Evolutionary conservation across 2,329 filamentous ascomycete species (phyloP), one percentile per base, ranked within the genome.

Genomic region (Mycosphaerella arachidis): DNA sequence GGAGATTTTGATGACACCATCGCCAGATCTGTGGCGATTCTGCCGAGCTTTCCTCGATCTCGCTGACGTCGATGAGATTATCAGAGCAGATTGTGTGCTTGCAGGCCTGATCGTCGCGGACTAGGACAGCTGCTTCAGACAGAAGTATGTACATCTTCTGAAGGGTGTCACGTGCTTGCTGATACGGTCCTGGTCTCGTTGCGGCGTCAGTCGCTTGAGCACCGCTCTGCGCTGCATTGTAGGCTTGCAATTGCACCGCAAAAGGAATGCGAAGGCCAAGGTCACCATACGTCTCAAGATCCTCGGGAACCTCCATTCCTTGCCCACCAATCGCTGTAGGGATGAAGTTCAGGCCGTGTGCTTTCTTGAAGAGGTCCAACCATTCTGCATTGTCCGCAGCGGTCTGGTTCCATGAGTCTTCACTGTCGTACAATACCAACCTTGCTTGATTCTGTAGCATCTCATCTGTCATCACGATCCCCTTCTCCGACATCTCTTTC

Each of bases 281-380:
- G 56, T 74, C 72, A 16, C 65, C 65, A 48, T 74, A 75, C 5
- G 69, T 65, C 40, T 61, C 63, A 27, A 74, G 62, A 51, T 74
- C 73, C 48, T 73, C 72, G 1, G 72, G 73, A 1, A 74, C 63
- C 13, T 70, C 61, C 13, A 55, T 50, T 10, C 71, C 72, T 55
- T 67, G 61, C 1, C 72, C 73, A 35, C 71, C 72, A 13, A 75
- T 62, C 1, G 62, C 60, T 18, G 55, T 62, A 2, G 73, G 73
- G 5, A 74, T 72, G 61, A 71, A 72, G 51, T 73, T 67, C 29
- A 80, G 71, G 3, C 77, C 78, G 52, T 80, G 78, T 5, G 78
- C 78, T 65, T 79, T 77, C 65, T 80, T 80, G 72, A 80, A 81
- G 6, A 81, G 65, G 48, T 74, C 75, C 10, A 80, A 71, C 79